A percentile compares a stretch with the other conserved stretches of the same genome.
These are phyloP conservation scores for Alliaria petiolata DNA, from an alignment of 345 rosid genomes.

Conservation along the genomic window DNA sequence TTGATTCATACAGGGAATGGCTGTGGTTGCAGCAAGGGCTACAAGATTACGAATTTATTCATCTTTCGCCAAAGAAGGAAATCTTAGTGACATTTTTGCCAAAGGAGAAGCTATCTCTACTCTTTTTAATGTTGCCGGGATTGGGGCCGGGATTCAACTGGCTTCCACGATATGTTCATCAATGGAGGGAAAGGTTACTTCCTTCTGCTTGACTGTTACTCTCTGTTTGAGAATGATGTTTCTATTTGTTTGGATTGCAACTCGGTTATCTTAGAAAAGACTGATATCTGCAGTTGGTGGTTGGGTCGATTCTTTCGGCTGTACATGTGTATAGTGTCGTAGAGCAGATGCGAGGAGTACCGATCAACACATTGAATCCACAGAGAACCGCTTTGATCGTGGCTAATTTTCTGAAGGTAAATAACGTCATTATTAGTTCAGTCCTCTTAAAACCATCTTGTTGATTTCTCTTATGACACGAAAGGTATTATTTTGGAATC, in stretches of 20 bases:
- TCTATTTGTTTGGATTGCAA: neutral
- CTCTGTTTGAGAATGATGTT: neutral
- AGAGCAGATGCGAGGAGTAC: conserved; percentile 87
- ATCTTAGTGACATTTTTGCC: conserved; percentile 92
- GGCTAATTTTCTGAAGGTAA: conserved; percentile 77
- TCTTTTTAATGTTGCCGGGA: conserved; percentile 77
- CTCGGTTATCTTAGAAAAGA: neutral
- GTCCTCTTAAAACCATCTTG: neutral
- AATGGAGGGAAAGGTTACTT: conserved; percentile 80
- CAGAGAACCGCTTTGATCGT: conserved; percentile 85
- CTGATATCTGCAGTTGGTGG: conserved; percentile 61
- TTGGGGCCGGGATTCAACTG: conserved; percentile 80
- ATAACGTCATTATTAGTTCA: conserved; percentile 8
- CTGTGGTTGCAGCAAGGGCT: conserved; percentile 95
- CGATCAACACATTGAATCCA: conserved; percentile 87
- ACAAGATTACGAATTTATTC: conserved; percentile 93
- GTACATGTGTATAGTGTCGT: conserved; percentile 59
- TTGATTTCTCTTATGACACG: conserved; percentile 10
- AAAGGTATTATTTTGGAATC: conserved; percentile 16
- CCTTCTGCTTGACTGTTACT: neutral
- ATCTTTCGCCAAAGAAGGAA: conserved; percentile 96
- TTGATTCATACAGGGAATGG: conserved; percentile 73
- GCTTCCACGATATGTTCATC: conserved; percentile 90
- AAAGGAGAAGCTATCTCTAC: conserved; percentile 99
- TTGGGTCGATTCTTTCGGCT: conserved; percentile 70